These are phyloP conservation scores for Candida sakaeoensis DNA, from an alignment of 805 yeast species.

Conservation along the genomic window DNA sequence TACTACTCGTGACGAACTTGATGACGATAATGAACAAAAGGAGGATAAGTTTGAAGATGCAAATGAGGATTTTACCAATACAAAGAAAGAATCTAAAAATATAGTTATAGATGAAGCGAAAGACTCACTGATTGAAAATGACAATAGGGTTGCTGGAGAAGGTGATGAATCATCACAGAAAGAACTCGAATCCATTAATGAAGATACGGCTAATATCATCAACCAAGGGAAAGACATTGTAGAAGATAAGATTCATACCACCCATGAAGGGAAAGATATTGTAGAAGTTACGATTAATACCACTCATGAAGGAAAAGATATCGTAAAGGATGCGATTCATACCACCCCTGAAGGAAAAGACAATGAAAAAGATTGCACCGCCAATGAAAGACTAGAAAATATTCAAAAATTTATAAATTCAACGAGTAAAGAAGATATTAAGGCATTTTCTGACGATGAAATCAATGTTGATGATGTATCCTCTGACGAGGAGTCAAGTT, in stretches of 20 bases:
- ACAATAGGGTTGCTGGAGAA: too few species aligned
- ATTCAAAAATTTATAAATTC: background rate
- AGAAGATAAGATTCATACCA: too few species aligned
- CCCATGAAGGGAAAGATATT: too few species aligned
- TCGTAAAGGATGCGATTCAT: background rate
- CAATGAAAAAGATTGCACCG: background rate
- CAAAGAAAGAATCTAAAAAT: background rate
- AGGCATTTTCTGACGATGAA: slow-evolving; percentile 26
- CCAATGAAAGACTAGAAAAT: background rate
- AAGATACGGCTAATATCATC: too few species aligned
- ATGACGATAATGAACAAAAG: background rate
- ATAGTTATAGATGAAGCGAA: too few species aligned
- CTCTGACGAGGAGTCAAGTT: slow-evolving; percentile 9
- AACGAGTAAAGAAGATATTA: slow-evolving; percentile 1
- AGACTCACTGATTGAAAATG: too few species aligned
- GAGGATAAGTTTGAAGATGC: slow-evolving; percentile 2
- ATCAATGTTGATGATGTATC: slow-evolving; percentile 18
- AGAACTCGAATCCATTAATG: too few species aligned
- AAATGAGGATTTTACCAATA: background rate
- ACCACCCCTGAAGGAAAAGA: too few species aligned
- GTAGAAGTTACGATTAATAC: too few species aligned
- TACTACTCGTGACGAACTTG: background rate
- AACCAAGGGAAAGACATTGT: too few species aligned
- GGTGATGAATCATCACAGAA: too few species aligned
- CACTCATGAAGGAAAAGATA: too few species aligned